Percentiles rank a stretch among this genome's conserved stretches.
Evolutionary conservation across 108 stramenopile species (phyloP).

Genomic region (Craspedostauros australis): DNA sequence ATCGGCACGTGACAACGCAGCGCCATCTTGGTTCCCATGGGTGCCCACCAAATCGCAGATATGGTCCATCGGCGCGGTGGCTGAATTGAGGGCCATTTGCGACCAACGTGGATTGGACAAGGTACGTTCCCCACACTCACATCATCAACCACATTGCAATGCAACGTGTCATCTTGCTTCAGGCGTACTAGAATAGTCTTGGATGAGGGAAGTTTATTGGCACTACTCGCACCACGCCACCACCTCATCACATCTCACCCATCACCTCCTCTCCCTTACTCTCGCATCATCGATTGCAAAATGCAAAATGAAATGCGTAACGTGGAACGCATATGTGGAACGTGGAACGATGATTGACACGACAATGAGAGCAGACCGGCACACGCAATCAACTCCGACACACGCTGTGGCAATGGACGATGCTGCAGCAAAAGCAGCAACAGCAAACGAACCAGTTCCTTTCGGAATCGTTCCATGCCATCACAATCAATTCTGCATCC

Average conservation of each 20-base stretch:
- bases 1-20: too few species aligned
- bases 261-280: not conserved
- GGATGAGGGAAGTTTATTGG: not conserved
- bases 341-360: too few species aligned
- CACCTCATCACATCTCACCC: not conserved
- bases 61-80: conserved; percentile 33
- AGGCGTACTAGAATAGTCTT: not conserved
- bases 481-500: not conserved
- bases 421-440: conserved; percentile 35
- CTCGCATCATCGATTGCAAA: too few species aligned
- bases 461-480: conserved; percentile 15
- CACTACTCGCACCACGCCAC: not conserved
- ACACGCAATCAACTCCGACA: too few species aligned
- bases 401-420: conserved; percentile 52
- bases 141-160: not conserved
- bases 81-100: conserved; percentile 42
- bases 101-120: conserved; percentile 42
- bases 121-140: conserved; percentile 13
- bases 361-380: conserved; percentile 47
- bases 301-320: too few species aligned
- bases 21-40: conserved; percentile 54
- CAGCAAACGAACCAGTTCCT: conserved; percentile 5
- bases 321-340: too few species aligned
- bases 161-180: not conserved
- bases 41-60: conserved; percentile 51